These are phyloP conservation scores for Phytophthora macrochlamydospora DNA, from an alignment of 352 stramenopile species.

Conservation along the genomic window DNA sequence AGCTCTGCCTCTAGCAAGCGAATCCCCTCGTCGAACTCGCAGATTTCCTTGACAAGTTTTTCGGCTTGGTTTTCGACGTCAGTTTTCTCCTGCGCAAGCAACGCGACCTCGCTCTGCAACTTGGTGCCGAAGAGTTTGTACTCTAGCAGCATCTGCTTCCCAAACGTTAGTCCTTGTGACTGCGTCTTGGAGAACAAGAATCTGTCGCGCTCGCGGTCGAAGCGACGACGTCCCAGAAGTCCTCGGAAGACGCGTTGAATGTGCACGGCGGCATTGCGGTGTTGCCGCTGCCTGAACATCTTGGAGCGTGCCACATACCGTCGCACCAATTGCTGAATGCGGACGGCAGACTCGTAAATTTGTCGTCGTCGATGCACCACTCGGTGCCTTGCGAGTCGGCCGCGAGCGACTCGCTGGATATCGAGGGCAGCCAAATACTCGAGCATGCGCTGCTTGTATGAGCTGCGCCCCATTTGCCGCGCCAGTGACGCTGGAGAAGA, in stretches of 20 bases:
- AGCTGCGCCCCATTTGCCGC: conserved; percentile 85
- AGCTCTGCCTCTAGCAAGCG: conserved; percentile 92
- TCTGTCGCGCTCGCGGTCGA: conserved; percentile 90
- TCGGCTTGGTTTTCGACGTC: conserved; percentile 91
- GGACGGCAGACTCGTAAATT: conserved; percentile 58
- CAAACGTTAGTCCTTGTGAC: conserved; percentile 94
- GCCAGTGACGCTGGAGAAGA: conserved; percentile 91
- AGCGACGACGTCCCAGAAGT: conserved; percentile 79
- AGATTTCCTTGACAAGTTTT: conserved; percentile 91
- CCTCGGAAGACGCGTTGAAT: conserved; percentile 93
- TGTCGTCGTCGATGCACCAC: conserved; percentile 61
- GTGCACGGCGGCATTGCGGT: conserved; percentile 63
- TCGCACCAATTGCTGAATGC: conserved; percentile 86
- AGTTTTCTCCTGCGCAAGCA: conserved; percentile 91
- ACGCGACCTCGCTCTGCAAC: conserved; percentile 92
- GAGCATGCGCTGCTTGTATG: conserved; percentile 74
- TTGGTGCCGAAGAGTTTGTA: conserved; percentile 95
- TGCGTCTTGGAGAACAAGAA: conserved; percentile 95
- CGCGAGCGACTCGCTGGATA: conserved; percentile 90
- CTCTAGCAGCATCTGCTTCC: conserved; percentile 95
- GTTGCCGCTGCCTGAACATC: conserved; percentile 51
- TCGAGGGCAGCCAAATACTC: conserved; percentile 81
- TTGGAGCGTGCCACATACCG: conserved; percentile 58
- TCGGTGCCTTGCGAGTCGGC: conserved; percentile 60
- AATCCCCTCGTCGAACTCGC: conserved; percentile 93